These are phyloP conservation scores for Actinomortierella wolfii DNA, from an alignment of 371 early-diverging fungal species.

Conservation along the genomic window DNA sequence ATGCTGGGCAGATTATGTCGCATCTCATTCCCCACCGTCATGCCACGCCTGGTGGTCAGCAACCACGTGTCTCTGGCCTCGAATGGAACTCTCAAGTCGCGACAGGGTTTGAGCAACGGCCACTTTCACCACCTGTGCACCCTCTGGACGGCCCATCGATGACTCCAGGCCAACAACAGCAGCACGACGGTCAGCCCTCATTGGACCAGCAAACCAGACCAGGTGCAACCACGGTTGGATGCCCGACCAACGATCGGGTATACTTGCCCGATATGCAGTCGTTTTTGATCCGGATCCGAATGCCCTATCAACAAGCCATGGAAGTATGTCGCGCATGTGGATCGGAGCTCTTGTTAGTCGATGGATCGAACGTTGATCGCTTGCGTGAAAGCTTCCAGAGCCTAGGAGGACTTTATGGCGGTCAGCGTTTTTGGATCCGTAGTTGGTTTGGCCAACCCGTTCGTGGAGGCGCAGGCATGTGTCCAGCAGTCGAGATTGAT, in stretches of 20 bases:
- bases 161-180: constrained; percentile 12
- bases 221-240: constrained; percentile 1
- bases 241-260: constrained; percentile 21
- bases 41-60: neutral
- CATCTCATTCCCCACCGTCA: neutral
- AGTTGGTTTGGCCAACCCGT: constrained; percentile 35
- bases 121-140: no score
- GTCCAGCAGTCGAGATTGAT: constrained; percentile 15
- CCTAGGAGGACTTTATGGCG: constrained; percentile 20
- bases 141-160: no score
- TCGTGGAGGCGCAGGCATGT: neutral
- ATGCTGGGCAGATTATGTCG: no score
- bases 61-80: neutral
- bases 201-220: constrained; percentile 4
- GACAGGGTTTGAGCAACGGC: no score
- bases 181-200: no score
- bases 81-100: constrained; percentile 39
- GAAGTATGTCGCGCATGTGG: constrained; percentile 32
- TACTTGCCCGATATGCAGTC: constrained; percentile 43
- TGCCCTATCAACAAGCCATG: constrained; percentile 22
- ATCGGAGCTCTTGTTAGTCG: constrained; percentile 30
- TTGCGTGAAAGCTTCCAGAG: constrained; percentile 25
- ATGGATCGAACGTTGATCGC: constrained; percentile 33
- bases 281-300: constrained; percentile 22
- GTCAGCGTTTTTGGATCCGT: constrained; percentile 33